Conservation (phyloP, 2,329 filamentous ascomycete species). For the Pseudonectria foliicola region DNA sequence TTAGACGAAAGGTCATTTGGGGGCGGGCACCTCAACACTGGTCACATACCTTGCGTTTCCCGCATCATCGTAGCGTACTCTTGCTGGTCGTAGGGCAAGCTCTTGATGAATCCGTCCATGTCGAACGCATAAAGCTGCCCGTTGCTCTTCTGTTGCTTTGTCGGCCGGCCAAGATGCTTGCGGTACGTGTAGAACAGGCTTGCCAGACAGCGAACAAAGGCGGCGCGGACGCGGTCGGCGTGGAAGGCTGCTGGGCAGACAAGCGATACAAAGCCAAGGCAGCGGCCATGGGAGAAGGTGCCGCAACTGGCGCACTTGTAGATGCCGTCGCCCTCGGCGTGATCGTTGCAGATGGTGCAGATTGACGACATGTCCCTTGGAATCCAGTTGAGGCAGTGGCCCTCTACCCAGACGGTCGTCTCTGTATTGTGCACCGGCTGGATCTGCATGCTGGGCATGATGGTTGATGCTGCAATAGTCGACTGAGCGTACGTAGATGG, state of each 20-base stretch:
- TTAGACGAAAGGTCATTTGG: slow-evolving; percentile 4
- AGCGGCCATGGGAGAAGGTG: slow-evolving; percentile 50
- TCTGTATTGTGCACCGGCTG: slow-evolving; percentile 74
- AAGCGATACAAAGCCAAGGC: slow-evolving; percentile 55
- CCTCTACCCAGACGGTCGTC: slow-evolving; percentile 76
- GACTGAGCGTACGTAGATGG: slow-evolving; percentile 80
- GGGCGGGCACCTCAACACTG: too few species aligned
- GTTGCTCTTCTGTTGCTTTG: slow-evolving; percentile 52
- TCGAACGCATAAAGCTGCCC: slow-evolving; percentile 58
- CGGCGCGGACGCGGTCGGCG: slow-evolving; percentile 52
- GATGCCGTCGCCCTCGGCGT: slow-evolving; percentile 62
- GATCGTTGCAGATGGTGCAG: slow-evolving; percentile 72
- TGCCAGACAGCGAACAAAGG: slow-evolving; percentile 59
- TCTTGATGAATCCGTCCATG: slow-evolving; percentile 58
- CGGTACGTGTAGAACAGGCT: slow-evolving; percentile 60
- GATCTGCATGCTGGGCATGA: slow-evolving; percentile 78
- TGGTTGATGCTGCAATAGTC: slow-evolving; percentile 76
- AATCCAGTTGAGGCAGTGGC: slow-evolving; percentile 68
- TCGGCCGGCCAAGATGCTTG: slow-evolving; percentile 54
- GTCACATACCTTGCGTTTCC: slow-evolving; percentile 54
- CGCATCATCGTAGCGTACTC: slow-evolving; percentile 58
- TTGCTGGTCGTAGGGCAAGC: slow-evolving; percentile 58
- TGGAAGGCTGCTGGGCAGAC: slow-evolving; percentile 58
- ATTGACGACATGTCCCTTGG: slow-evolving; percentile 50
- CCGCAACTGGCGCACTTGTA: slow-evolving; percentile 66